A percentile compares a stretch with the other conserved stretches of the same genome.
Evolutionary conservation across 768 basidiomycete genomes (phyloP).

Genomic region (Pisolithus microcarpus): DNA sequence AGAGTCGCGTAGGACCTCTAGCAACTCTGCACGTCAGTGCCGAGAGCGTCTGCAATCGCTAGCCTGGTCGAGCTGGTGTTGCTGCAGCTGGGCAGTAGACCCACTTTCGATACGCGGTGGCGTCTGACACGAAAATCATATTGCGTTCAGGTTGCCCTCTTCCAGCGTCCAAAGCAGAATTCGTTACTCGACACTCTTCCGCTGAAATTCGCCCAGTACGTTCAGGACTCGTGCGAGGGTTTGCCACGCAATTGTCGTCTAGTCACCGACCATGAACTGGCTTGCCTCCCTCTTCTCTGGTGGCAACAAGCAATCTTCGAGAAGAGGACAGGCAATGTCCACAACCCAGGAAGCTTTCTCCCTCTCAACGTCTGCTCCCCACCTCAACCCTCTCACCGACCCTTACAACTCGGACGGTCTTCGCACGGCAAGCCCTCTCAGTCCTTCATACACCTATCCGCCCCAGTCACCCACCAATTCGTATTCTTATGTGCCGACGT

Average conservation of each 20-base stretch:
- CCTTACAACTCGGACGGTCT: slow-evolving; percentile 52
- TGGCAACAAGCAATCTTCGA: slow-evolving; percentile 39
- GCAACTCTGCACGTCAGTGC: too few relatives aligned
- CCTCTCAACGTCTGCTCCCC: slow-evolving; percentile 67
- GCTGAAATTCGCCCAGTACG: not conserved
- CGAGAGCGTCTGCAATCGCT: too few relatives aligned
- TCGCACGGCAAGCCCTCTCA: slow-evolving; percentile 42
- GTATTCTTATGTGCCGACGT: slow-evolving; percentile 56
- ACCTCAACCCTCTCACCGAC: slow-evolving; percentile 45
- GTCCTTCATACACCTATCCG: slow-evolving; percentile 68
- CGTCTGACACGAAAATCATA: slow-evolving; percentile 4
- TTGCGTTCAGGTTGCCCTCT: slow-evolving; percentile 1
- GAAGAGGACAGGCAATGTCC: slow-evolving; percentile 61
- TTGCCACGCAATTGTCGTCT: not conserved
- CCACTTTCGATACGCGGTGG: slow-evolving; percentile 2
- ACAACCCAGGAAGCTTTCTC: slow-evolving; percentile 87
- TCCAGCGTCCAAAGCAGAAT: slow-evolving; percentile 7
- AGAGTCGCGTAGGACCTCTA: too few relatives aligned
- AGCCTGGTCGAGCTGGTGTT: not conserved
- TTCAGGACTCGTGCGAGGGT: not conserved
- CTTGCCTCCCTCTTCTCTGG: slow-evolving; percentile 57
- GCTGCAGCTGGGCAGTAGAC: not conserved
- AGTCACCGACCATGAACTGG: slow-evolving; percentile 57
- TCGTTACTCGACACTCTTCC: slow-evolving; percentile 7
- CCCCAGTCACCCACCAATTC: slow-evolving; percentile 48